Evolutionary conservation across 805 yeast genomes (phyloP).

Genomic region (Candida railenensis): DNA sequence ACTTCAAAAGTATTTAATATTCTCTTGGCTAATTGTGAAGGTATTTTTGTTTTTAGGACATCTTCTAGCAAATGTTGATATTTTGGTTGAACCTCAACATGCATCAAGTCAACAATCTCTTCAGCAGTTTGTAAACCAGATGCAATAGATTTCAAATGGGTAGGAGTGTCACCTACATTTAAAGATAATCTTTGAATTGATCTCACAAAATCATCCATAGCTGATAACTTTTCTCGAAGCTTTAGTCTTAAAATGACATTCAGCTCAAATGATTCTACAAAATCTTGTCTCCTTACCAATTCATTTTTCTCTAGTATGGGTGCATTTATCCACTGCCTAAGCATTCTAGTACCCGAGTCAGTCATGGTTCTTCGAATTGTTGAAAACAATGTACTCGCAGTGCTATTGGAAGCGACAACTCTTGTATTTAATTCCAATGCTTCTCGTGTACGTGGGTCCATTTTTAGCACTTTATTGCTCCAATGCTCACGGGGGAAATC

Average conservation of each 20-base stretch:
- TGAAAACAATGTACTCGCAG: slow-evolving; percentile 68
- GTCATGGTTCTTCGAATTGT: slow-evolving; percentile 75
- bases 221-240: slow-evolving; percentile 36
- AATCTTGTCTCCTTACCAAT: slow-evolving; percentile 49
- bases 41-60: slow-evolving; percentile 26
- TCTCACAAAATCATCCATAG: slow-evolving; percentile 57
- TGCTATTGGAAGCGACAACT: slow-evolving; percentile 40
- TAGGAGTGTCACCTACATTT: slow-evolving; percentile 31
- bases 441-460: slow-evolving; percentile 76
- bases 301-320: slow-evolving; percentile 66
- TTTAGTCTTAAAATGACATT: slow-evolving; percentile 17
- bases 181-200: slow-evolving; percentile 52
- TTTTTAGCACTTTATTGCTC: slow-evolving; percentile 58
- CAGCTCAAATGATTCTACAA: slow-evolving; percentile 30
- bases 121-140: slow-evolving; percentile 27
- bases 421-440: slow-evolving; percentile 73
- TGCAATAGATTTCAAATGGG: slow-evolving; percentile 29
- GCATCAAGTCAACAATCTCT: slow-evolving; percentile 18
- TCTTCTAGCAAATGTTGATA: slow-evolving; percentile 20
- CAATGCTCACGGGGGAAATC: slow-evolving; percentile 64
- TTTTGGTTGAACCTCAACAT: slow-evolving; percentile 11
- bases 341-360: slow-evolving; percentile 74
- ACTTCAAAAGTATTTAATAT: slow-evolving; percentile 36
- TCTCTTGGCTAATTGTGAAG: slow-evolving; percentile 38
- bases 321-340: slow-evolving; percentile 77